Base-by-base conservation (phyloP, 2,329 filamentous ascomycete genomes). In the Dendryphion nanum region DNA sequence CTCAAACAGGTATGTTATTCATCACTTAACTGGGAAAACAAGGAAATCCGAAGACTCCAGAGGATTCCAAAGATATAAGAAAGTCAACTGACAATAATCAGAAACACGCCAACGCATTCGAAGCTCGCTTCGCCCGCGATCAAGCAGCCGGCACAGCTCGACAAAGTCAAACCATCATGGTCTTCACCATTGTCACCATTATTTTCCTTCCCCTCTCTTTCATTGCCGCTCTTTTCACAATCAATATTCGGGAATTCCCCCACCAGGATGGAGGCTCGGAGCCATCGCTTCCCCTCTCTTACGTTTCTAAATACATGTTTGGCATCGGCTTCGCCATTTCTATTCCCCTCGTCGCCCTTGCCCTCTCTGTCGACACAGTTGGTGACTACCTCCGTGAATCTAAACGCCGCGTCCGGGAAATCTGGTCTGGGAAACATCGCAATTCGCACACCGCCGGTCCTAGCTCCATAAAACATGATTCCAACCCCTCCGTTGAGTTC, bases 101-200 rank as follows among this genome's bases (percentile, higher is more conserved):
- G 50, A 84, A 84, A 57, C 80, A 85, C 41, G 80, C 79, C 46
- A 85, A 84, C 60, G 79, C 79, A 0, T 76, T 83, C 32, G 81
- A 85, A 54, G 81, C 81, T 1, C 75, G 80, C 3, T 83, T 77
- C 36, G 74, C 76, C 0, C 68, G 76, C 14, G 77, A 83, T 34
- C 79, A 83, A 57, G 81, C 81, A 0, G 73, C 77, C 3, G 76
- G 77, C 1, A 81, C 81, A 0, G 77, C 79, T 1, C 69, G 74
- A 6, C 71, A 83, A 62, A 74, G 42, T 12, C 75, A 75, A 39
- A 78, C 74, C 0, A 73, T 79, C 43, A 75, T 79, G 71, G 73
- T 79, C 6, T 79, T 80, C 50, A 80, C 77, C 3, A 73, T 79
- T 31, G 76, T 79, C 3, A 80, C 77, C 1, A 78, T 79, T 40